Percentiles rank a stretch among this genome's conserved stretches.
These are phyloP conservation scores for Arabis alpina DNA, from an alignment of 345 rosid species.

Conservation along the genomic window DNA sequence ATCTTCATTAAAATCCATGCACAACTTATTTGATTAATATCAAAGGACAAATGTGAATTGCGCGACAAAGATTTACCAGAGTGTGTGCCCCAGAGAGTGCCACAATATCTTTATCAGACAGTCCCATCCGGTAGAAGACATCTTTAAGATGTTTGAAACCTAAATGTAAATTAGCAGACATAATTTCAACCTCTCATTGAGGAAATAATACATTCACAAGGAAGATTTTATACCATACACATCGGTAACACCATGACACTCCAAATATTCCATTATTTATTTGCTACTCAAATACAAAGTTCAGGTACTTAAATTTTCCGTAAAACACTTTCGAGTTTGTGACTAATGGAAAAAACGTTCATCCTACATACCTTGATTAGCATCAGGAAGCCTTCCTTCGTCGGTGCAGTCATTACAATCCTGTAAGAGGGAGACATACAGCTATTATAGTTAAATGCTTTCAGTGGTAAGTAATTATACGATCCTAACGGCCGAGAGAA, in stretches of 20 bases:
- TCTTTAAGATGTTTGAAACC: constrained; percentile 76
- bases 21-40: no score
- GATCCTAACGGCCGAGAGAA: not conserved
- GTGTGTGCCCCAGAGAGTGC: constrained; percentile 49
- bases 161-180: constrained; percentile 36
- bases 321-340: constrained; percentile 1
- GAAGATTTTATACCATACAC: not conserved
- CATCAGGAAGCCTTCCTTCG: constrained; percentile 92
- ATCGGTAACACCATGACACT: constrained; percentile 5
- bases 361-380: constrained; percentile 66
- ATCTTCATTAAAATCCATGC: constrained; percentile 7
- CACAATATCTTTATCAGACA: constrained; percentile 84
- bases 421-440: constrained; percentile 45
- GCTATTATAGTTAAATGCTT: constrained; percentile 18
- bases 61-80: constrained; percentile 54
- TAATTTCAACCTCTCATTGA: constrained; percentile 4
- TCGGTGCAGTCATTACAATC: constrained; percentile 62
- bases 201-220: not conserved
- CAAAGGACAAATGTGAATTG: constrained; percentile 56
- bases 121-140: constrained; percentile 82
- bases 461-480: constrained; percentile 7
- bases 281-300: not conserved
- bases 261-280: not conserved
- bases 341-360: not conserved
- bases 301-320: not conserved